Evolutionary conservation across 176 grass and related monocot species (phyloP), one percentile per base, ranked within the genome.

Genomic region (Rhynchospora breviuscula): DNA sequence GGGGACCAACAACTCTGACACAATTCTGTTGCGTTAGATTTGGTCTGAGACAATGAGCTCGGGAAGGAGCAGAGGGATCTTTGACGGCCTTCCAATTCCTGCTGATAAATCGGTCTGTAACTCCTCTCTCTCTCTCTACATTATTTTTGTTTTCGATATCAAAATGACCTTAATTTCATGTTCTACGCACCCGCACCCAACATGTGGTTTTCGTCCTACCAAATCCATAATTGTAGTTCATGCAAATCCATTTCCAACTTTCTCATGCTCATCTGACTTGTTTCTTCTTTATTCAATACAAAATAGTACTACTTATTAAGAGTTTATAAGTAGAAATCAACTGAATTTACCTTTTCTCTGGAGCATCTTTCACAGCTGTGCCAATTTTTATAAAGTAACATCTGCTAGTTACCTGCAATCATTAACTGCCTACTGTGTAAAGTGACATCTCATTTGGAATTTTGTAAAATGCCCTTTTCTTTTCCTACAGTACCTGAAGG

Each of bases 21-120:
- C 10, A 19, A 80, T 65, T 81, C 7, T 82, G 45, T 66, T 82
- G 61, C 58, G 22, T 82, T 26, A 67, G 61, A 82, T 82, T 67
- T 54, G 61, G 4, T 26, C 63, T 82, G 80, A 63, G 31, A 64
- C 61, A 71, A 98, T 98, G 96, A 93, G 83, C 85, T 91, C 88
- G 13, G 81, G 80, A 74, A 66, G 91, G 78, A 63, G 44, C 76
- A 87, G 76, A 80, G 91, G 92, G 84, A 88, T 95, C 84, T 98
- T 98, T 44, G 92, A 98, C 49, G 96, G 93, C 35, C 91, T 95
- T 62, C 96, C 93, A 0, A 98, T 98, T 69, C 93, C 96, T 56
- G 80, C 89, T 53, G 96, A 95, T 78, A 98, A 95, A 83, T 93
- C 91, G 5, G 96, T 95, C 77, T 86, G 92, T 72, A 57, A 10